Percentiles rank a stretch among this genome's conserved stretches.
These are phyloP conservation scores for Ophiostoma montium DNA, from an alignment of 2,329 filamentous ascomycete genomes.

Conservation along the genomic window DNA sequence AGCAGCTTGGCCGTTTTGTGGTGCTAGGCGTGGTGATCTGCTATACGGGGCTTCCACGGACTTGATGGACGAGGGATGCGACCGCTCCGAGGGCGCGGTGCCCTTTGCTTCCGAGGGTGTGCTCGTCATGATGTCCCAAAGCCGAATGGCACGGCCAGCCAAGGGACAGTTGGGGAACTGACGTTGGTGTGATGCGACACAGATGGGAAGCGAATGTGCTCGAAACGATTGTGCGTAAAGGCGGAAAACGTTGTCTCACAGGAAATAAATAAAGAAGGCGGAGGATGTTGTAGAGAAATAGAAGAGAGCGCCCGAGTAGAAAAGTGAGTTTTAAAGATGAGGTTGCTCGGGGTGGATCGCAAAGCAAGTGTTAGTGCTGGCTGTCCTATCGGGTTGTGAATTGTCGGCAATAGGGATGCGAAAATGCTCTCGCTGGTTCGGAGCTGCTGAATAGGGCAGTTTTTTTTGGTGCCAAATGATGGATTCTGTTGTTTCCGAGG, in stretches of 20 bases:
- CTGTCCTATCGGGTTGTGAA: not conserved
- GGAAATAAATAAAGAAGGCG: not conserved
- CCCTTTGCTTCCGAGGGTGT: slow-evolving; percentile 19
- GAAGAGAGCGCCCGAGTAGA: not conserved
- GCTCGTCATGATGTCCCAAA: slow-evolving; percentile 18
- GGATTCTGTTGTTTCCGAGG: not conserved
- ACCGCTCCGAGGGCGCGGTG: slow-evolving; percentile 29
- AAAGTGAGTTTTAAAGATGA: not conserved
- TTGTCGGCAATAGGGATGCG: too few relatives aligned
- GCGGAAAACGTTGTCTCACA: too few relatives aligned
- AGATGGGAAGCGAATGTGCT: not conserved
- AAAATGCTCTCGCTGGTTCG: not conserved
- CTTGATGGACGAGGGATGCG: slow-evolving; percentile 35
- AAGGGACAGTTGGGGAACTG: not conserved
- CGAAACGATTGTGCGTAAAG: not conserved
- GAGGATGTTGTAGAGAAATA: not conserved
- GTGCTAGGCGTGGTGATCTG: slow-evolving; percentile 26
- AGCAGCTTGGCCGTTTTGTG: slow-evolving; percentile 23
- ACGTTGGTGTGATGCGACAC: not conserved
- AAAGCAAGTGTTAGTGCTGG: not conserved
- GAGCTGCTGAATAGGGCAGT: too few relatives aligned
- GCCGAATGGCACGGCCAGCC: not conserved
- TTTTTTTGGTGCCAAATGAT: not conserved
- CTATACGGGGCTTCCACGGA: slow-evolving; percentile 28
- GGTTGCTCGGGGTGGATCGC: not conserved